A percentile compares a stretch with the other conserved stretches of the same genome.
phyloP scores from a whole-genome alignment of 805 yeast genomes.

The Suhomyces prunicola region DNA sequence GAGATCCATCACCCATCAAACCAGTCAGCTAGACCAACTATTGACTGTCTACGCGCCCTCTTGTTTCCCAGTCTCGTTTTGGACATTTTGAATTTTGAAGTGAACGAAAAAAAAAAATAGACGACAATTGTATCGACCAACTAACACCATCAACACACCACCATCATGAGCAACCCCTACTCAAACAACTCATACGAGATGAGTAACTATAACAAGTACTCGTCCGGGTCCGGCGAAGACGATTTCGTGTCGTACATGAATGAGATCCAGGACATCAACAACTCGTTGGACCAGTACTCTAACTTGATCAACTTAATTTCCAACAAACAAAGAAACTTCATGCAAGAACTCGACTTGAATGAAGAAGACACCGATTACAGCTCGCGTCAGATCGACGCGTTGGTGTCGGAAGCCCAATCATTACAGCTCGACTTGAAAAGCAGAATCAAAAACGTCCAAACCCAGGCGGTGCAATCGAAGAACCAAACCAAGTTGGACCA shows the following conservation, averaged over 20 bases:
- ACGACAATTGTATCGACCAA: not conserved
- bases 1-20: not conserved
- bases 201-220: conserved; percentile 22
- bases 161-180: conserved; percentile 37
- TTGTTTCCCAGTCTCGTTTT: not conserved
- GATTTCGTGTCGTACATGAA: conserved; percentile 45
- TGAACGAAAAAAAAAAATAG: not conserved
- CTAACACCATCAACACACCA: not conserved
- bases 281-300: conserved; percentile 39
- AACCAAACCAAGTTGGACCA: conserved; percentile 85
- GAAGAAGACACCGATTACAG: conserved; percentile 53
- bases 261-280: conserved; percentile 44
- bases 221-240: conserved; percentile 29
- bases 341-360: conserved; percentile 41
- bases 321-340: conserved; percentile 38
- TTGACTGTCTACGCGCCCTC: not conserved
- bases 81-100: not conserved
- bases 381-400: conserved; percentile 72
- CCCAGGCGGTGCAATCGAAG: conserved; percentile 50
- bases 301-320: conserved; percentile 37
- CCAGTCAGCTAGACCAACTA: not conserved
- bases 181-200: conserved; percentile 26
- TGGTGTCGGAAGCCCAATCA: conserved; percentile 74
- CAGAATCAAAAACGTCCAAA: conserved; percentile 74
- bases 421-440: conserved; percentile 72